These are phyloP conservation scores for Brasilioporus rufonigricans DNA, from an alignment of 768 basidiomycete genomes.

Conservation along the genomic window DNA sequence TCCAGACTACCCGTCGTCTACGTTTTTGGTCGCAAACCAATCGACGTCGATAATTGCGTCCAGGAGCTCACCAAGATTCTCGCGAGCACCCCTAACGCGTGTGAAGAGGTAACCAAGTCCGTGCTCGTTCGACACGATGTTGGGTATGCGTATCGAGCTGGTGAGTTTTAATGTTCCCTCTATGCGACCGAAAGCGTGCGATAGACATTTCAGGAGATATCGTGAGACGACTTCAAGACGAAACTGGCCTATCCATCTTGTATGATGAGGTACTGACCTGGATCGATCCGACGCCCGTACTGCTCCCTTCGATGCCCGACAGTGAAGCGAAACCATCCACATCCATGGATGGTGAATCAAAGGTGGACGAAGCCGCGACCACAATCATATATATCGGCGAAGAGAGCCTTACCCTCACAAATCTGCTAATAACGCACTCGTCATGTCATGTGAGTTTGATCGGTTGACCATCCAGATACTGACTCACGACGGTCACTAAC, in stretches of 20 bases:
- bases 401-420: constrained; percentile 78
- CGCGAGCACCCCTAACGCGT: constrained; percentile 4
- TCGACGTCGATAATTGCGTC: constrained; percentile 57
- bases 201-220: constrained; percentile 16
- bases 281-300: constrained; percentile 14
- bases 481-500: not conserved
- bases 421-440: constrained; percentile 82
- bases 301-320: not conserved
- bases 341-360: not conserved
- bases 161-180: constrained; percentile 35
- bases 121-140: constrained; percentile 75
- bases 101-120: constrained; percentile 15
- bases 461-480: not conserved
- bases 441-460: constrained; percentile 48
- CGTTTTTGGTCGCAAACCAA: constrained; percentile 74
- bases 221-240: constrained; percentile 18
- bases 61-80: constrained; percentile 39
- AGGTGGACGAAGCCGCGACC: not conserved
- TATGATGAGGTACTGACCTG: constrained; percentile 37
- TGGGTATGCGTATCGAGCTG: constrained; percentile 64
- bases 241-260: constrained; percentile 30
- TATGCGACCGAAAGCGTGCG: not conserved
- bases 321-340: not conserved
- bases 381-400: constrained; percentile 66
- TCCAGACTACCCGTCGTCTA: constrained; percentile 88